Conservation (phyloP, 495 filamentous ascomycete genomes). For the Lepidopterella palustris region DNA sequence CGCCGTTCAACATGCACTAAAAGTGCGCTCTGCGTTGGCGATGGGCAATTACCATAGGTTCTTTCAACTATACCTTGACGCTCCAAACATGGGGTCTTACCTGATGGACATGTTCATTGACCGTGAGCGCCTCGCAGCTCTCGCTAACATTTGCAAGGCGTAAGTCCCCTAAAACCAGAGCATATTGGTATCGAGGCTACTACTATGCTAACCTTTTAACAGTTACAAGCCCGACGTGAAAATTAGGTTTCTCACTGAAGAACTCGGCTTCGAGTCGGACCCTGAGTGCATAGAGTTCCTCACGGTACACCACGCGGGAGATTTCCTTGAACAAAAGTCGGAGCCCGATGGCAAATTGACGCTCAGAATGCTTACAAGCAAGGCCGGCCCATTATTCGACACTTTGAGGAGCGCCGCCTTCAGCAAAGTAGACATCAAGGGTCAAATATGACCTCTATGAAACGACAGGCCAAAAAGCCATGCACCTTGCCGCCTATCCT, state of each 20-base stretch:
- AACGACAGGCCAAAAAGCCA: background rate
- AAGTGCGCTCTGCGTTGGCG: slow-evolving; percentile 84
- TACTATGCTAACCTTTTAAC: slow-evolving; percentile 25
- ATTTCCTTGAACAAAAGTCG: slow-evolving; percentile 80
- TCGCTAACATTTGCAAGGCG: slow-evolving; percentile 89
- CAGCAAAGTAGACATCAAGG: slow-evolving; percentile 88
- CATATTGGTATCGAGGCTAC: background rate
- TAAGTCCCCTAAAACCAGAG: slow-evolving; percentile 50
- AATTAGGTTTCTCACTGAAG: slow-evolving; percentile 87
- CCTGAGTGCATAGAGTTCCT: slow-evolving; percentile 86
- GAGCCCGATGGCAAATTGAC: slow-evolving; percentile 59
- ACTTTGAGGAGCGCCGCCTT: slow-evolving; percentile 63
- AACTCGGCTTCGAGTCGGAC: slow-evolving; percentile 91
- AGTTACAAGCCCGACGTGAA: slow-evolving; percentile 90
- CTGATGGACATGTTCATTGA: slow-evolving; percentile 98
- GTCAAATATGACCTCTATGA: slow-evolving; percentile 47
- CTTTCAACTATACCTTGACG: slow-evolving; percentile 88
- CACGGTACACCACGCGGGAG: slow-evolving; percentile 63
- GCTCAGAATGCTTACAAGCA: slow-evolving; percentile 63
- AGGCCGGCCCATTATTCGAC: slow-evolving; percentile 52
- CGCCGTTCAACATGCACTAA: slow-evolving; percentile 83
- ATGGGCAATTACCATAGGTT: slow-evolving; percentile 95
- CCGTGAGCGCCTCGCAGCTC: slow-evolving; percentile 83
- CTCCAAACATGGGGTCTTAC: slow-evolving; percentile 96
- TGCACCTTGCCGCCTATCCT: background rate